Evolutionary conservation across 108 stramenopile species (phyloP), one percentile per base, ranked within the genome.

Genomic region (Cyclotella cryptica): DNA sequence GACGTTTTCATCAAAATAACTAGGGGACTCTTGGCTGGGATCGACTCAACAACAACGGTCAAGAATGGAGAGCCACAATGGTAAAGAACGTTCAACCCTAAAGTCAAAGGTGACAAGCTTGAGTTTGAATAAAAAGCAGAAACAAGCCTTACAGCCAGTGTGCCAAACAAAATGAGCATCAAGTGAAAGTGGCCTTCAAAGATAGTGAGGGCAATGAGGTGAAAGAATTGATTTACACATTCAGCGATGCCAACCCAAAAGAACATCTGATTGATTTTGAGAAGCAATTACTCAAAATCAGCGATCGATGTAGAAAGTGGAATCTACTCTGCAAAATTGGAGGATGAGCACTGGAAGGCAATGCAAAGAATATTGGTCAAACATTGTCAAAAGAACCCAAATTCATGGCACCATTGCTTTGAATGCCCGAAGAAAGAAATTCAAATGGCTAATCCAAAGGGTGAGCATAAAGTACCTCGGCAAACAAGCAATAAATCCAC

Each of bases 361-460:
- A 69, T 46, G 45, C 14, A 11, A 35, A n/a, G 39, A 69, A 30
- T 27, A 69, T 21, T 69, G 69, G 52, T 0, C 40, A 0, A 15
- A 28, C 12, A 15, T 69, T 6, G 24, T 19, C 3, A 27, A 52
- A 28, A 8, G 1, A 28, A 12, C 35, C 10, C 24, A 35, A 21
- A 52, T 54, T 10, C 53, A 52, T 49, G 29, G n/a, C 5, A 51
- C 30, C 8, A 52, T 4, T 5, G 29, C 28, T 29, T 42, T 12
- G 7, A 42, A 35, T 1, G 69, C 51, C 6, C 49, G 8, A 51
- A 17, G 49, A 51, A 51, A 51, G 1, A 44, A 11, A n/a, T 54
- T 54, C 27, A 54, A 49, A 5, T 4, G 17, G 8, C 35, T 69
- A 15, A 29, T 69, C 14, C 51, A 69, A 39, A 24, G 15, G 19